Evolutionary conservation across 495 filamentous ascomycete genomes (phyloP), one percentile per base, ranked within the genome.

Genomic region (Tuber microsphaerosporum): DNA sequence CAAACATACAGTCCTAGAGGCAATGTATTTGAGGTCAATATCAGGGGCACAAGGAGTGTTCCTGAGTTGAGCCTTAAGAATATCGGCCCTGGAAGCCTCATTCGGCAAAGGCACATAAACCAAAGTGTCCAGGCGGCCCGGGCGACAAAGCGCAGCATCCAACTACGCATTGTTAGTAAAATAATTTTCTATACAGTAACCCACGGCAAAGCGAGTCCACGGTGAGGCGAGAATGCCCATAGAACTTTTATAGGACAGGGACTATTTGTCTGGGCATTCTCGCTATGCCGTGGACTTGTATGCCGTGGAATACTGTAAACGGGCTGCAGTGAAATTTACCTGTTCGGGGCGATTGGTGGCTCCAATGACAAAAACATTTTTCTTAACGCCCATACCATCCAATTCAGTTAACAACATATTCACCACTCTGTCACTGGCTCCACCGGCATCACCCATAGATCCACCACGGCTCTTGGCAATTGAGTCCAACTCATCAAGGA

Each of bases 281-380:
- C 34, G 2, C 34, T 37, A 37, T 37, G 34, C 34, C 34, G 34
- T 37, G 2, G 34, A n/a, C 34, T 37, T 2, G 34, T 37, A 37
- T 37, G 34, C 34, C 34, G 34, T 37, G 34, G 34, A 37, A 37
- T 37, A 37, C 34, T 37, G 34, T 37, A 26, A 22, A 70, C 14
- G 41, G 34, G 26, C 14, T 26, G 48, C 37, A 45, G 31, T 16
- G 37, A 69, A 12, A 37, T 65, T 46, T 79, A 81, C 80, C 76
- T 98, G 95, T 87, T 99, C 95, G 61, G 95, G 95, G 86, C 95
- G 90, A 87, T 99, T 99, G 83, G 95, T 99, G 45, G 95, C 95
- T 85, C 95, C 95, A 81, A 99, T 99, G 80, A 99, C 95, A 87
- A 99, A 99, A 81, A 99, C 95, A 85, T 99, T 99, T 92, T 99